phyloP scores from a whole-genome alignment of 352 stramenopile genomes.

The Phytopythium delawarense region DNA sequence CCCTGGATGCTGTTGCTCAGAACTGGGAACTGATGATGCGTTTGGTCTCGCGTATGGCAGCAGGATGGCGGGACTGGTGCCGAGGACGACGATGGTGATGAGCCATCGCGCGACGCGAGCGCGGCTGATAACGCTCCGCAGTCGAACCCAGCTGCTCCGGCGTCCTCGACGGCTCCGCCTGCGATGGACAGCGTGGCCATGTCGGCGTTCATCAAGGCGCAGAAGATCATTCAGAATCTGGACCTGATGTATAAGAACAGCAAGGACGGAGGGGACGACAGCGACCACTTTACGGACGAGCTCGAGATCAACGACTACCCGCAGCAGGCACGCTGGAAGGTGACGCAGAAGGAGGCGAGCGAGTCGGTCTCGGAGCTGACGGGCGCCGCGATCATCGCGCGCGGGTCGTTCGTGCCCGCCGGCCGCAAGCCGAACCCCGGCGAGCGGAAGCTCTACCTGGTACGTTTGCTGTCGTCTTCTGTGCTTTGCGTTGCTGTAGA shows the following conservation, averaged over 20 bases:
- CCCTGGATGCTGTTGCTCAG: not conserved
- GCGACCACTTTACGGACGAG: slow-evolving; percentile 85
- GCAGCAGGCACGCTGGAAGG: slow-evolving; percentile 85
- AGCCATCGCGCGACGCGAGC: slow-evolving; percentile 23
- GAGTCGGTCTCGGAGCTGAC: slow-evolving; percentile 87
- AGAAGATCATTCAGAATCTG: slow-evolving; percentile 84
- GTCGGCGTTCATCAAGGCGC: slow-evolving; percentile 73
- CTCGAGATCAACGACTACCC: slow-evolving; percentile 95
- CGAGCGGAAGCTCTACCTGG: slow-evolving; percentile 87
- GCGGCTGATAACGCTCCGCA: slow-evolving; percentile 14
- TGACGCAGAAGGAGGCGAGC: slow-evolving; percentile 85
- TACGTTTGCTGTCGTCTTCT: slow-evolving; percentile 27
- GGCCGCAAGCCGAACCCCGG: slow-evolving; percentile 81
- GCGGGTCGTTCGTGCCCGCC: slow-evolving; percentile 85
- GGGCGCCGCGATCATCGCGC: slow-evolving; percentile 82
- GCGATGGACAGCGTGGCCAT: slow-evolving; percentile 53
- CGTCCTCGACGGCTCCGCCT: slow-evolving; percentile 10
- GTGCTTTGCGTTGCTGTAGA: not conserved
- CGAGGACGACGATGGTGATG: slow-evolving; percentile 57
- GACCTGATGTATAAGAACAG: slow-evolving; percentile 74
- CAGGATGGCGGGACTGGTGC: slow-evolving; percentile 38
- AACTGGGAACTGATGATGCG: slow-evolving; percentile 2
- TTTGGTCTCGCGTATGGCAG: slow-evolving; percentile 6
- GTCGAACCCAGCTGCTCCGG: slow-evolving; percentile 5
- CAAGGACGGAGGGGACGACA: slow-evolving; percentile 19